Conservation (phyloP, 2,329 filamentous ascomycete genomes). For the Sphaceloma murrayae region DNA sequence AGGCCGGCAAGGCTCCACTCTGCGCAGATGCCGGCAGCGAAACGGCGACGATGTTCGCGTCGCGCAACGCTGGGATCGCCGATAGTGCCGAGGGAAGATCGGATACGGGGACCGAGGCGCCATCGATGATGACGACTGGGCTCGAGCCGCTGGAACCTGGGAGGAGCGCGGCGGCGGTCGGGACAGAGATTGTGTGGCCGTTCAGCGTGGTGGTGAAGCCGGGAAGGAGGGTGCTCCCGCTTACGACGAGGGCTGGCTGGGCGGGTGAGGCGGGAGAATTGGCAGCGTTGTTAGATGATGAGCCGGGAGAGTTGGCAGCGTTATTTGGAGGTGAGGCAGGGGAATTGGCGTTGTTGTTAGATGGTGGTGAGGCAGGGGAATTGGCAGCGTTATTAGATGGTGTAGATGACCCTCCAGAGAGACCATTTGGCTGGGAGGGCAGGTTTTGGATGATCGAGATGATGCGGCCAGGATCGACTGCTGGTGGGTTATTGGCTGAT, state of each 20-base stretch:
- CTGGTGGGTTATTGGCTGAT: no score
- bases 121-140: not conserved
- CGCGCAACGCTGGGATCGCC: not conserved
- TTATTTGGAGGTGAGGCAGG: not conserved
- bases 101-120: not conserved
- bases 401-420: not conserved
- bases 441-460: not conserved
- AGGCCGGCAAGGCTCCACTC: no score
- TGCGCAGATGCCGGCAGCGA: no score
- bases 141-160: not conserved
- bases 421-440: not conserved
- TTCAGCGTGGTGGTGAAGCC: not conserved
- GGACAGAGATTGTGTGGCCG: not conserved
- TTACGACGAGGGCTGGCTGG: no score
- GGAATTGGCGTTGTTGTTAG: no score
- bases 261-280: not conserved
- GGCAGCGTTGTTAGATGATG: no score
- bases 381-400: not conserved
- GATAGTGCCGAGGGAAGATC: not conserved
- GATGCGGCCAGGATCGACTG: not conserved
- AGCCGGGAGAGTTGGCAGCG: not conserved
- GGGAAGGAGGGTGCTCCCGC: no score
- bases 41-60: not conserved
- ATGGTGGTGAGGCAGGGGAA: no score
- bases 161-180: not conserved